Evolutionary conservation across 2,329 filamentous ascomycete species (phyloP).

Genomic region (Scolecobasidium constrictum): DNA sequence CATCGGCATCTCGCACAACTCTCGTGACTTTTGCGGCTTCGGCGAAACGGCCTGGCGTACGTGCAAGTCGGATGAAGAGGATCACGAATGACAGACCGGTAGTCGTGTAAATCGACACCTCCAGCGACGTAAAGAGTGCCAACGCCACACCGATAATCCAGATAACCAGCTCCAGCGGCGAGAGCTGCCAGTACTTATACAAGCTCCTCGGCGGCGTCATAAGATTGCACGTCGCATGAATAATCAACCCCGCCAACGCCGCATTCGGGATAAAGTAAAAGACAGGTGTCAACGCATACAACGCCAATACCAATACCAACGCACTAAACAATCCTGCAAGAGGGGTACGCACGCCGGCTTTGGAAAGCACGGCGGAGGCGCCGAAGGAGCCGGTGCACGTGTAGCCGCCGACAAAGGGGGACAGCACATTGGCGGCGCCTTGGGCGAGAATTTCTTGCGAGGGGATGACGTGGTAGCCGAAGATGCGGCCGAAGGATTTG

Average conservation of each 20-base stretch:
- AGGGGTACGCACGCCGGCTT: constrained; percentile 82
- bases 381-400: constrained; percentile 90
- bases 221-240: constrained; percentile 82
- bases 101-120: constrained; percentile 80
- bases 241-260: constrained; percentile 73
- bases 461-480: constrained; percentile 94
- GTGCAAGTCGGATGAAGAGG: constrained; percentile 72
- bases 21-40: too few species aligned
- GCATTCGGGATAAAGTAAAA: constrained; percentile 87
- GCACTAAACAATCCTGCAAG: constrained; percentile 81
- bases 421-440: constrained; percentile 78
- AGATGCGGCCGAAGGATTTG: constrained; percentile 92
- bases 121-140: constrained; percentile 74
- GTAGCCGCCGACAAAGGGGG: constrained; percentile 80
- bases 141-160: constrained; percentile 85
- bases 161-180: constrained; percentile 76
- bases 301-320: constrained; percentile 68
- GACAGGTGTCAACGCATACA: constrained; percentile 73
- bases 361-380: constrained; percentile 87
- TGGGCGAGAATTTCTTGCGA: constrained; percentile 95
- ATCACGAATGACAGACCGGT: constrained; percentile 65
- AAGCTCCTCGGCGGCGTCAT: constrained; percentile 81
- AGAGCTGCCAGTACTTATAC: constrained; percentile 87
- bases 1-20: too few species aligned
- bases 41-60: too few species aligned